phyloP scores from a whole-genome alignment of 768 basidiomycete species.

The Gymnopilus junonius region DNA sequence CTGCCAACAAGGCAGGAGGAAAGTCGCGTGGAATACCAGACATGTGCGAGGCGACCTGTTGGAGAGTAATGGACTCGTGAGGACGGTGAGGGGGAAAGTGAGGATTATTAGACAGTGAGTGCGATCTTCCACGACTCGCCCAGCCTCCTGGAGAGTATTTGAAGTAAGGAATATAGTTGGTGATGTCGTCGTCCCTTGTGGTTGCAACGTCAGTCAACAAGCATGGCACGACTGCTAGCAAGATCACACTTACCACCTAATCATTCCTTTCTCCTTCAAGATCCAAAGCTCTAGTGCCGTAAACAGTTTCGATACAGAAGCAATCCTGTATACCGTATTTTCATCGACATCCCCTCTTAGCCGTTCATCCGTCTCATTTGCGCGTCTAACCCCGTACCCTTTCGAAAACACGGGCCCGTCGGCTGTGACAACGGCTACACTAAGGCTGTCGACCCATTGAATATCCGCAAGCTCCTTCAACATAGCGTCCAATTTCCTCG shows the following conservation, averaged over 20 bases:
- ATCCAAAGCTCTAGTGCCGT: not conserved
- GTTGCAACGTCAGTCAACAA: not conserved
- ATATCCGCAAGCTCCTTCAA: not conserved
- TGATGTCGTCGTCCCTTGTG: not conserved
- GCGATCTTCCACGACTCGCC: not conserved
- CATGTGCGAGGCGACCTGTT: not conserved
- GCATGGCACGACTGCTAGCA: not conserved
- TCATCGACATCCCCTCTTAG: not conserved
- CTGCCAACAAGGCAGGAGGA: not conserved
- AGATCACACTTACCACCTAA: not conserved
- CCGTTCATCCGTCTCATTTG: not conserved
- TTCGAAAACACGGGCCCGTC: constrained; percentile 1
- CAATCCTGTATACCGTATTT: not conserved
- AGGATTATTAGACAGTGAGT: not conserved
- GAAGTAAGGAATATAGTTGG: not conserved
- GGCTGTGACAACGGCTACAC: not conserved
- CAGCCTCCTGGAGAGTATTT: not conserved
- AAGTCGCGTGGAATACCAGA: not conserved
- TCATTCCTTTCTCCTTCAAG: not conserved
- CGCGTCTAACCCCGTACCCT: not conserved
- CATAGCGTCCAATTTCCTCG: not conserved
- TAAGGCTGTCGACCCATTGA: not conserved
- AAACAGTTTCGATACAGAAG: not conserved
- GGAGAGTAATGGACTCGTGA: not conserved
- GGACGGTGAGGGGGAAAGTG: not conserved